phyloP scores from a whole-genome alignment of 176 grass and related monocot species.

The sorghum (Sorghum bicolor) region DNA sequence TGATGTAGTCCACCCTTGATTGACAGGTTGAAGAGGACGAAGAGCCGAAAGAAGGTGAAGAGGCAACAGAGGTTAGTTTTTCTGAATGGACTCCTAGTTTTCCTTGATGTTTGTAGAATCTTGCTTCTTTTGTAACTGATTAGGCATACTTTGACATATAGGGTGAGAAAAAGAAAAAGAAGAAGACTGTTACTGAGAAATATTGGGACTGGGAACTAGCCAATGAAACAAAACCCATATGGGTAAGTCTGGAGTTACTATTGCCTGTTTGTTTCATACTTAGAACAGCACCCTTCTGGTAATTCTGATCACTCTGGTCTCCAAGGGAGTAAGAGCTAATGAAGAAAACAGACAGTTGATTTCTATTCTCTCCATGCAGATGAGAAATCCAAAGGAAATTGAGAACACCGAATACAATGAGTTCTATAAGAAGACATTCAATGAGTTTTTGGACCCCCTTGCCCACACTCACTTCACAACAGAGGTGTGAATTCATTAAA shows the following conservation, averaged over 20 bases:
- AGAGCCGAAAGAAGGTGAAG: conserved; percentile 70
- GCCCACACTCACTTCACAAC: conserved; percentile 68
- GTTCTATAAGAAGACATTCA: conserved; percentile 92
- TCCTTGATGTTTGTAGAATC: neutral
- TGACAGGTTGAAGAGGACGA: conserved; percentile 66
- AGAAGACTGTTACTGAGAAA: conserved; percentile 77
- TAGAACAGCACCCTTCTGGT: neutral
- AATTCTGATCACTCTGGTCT: neutral
- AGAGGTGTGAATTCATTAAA: conserved; percentile 45
- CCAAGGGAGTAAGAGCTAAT: neutral
- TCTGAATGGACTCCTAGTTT: neutral
- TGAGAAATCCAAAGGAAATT: conserved; percentile 73
- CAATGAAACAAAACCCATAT: conserved; percentile 91
- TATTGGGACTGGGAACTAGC: conserved; percentile 92
- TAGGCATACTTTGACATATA: conserved; percentile 13
- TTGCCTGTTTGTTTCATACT: neutral
- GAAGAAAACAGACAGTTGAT: conserved; percentile 15
- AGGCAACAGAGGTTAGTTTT: conserved; percentile 41
- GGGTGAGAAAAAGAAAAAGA: conserved; percentile 72
- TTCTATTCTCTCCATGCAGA: conserved; percentile 36
- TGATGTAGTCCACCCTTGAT: neutral
- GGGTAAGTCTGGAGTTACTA: conserved; percentile 41
- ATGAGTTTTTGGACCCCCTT: conserved; percentile 88
- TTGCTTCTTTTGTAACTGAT: neutral
- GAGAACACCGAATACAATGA: conserved; percentile 70